Percentiles rank a stretch among this genome's conserved stretches.
These are phyloP conservation scores for Desmodesmus armatus DNA, from an alignment of 139 green algal genomes.

Conservation along the genomic window DNA sequence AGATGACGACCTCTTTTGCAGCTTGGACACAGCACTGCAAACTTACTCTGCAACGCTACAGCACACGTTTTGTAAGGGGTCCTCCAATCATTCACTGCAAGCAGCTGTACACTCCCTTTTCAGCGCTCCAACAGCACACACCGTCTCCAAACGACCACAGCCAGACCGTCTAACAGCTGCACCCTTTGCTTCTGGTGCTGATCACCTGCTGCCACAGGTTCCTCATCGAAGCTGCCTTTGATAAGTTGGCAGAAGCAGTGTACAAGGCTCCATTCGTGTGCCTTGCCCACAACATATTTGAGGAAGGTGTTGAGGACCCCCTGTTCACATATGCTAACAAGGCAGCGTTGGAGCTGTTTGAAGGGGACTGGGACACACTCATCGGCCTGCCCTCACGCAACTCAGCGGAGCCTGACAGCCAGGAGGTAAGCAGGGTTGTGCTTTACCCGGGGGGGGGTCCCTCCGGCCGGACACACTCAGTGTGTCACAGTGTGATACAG, in stretches of 20 bases:
- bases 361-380: constrained; percentile 56
- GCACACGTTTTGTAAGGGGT: not conserved
- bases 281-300: constrained; percentile 59
- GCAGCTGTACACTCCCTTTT: not conserved
- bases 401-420: not conserved
- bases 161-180: too few species aligned
- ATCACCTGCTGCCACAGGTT: too few species aligned
- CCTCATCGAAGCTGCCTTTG: constrained; percentile 55
- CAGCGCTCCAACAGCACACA: too few species aligned
- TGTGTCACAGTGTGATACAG: too few species aligned
- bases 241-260: constrained; percentile 48
- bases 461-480: too few species aligned
- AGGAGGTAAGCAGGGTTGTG: too few species aligned
- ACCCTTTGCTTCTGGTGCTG: too few species aligned
- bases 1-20: not conserved
- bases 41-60: not conserved
- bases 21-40: not conserved
- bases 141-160: too few species aligned
- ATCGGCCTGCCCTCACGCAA: constrained; percentile 43
- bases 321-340: constrained; percentile 62
- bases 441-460: too few species aligned
- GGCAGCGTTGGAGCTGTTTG: constrained; percentile 55
- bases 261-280: constrained; percentile 63
- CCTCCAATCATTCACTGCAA: not conserved
- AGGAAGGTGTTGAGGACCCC: constrained; percentile 53